Base-by-base conservation (phyloP, 169 alveolate species). In the Plasmodium inui region DNA sequence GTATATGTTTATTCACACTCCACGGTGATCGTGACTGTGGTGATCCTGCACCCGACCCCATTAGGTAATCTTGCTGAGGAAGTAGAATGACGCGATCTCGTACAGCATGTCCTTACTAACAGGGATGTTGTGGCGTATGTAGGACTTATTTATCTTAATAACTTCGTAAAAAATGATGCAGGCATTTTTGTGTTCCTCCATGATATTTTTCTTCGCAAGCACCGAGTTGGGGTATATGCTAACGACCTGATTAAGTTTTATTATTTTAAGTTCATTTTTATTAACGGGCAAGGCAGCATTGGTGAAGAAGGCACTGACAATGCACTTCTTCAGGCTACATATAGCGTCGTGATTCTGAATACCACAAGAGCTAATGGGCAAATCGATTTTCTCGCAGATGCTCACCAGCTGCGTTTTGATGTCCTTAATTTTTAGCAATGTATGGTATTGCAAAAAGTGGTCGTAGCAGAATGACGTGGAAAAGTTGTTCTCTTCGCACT, bases 401-500 rank as follows among this genome's bases (percentile, higher is more conserved):
- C 96, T 94, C 32, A 82, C 72, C 44, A 95, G 30, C 96, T 99
- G 99, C 90, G 99, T 99, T 83, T 98, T 98, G 44, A 99, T 98
- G 96, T 99, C 99, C 84, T 99, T 97, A 7, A 99, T 99, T 79
- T 99, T 97, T 84, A 98, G 98, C 98, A 99, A 97, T 0, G 99
- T 97, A 94, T 98, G 96, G 55, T 97, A 96, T 96, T 99, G 99
- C 78, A 99, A 97, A 94, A 98, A 99, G 94, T 99, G 98, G 95
- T 99, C 99, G 94, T 96, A 98, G 93, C 99, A 99, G 99, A 99
- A 99, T 28, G 98, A 96, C 19, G 96, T 95, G 46, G 98, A 96
- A 93, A 92, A 99, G 71, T 97, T 98, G 14, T 99, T 98, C 61
- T 99, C 99, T 94, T 98, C 99, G 99, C 99, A 99, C 96, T 99